phyloP scores from a whole-genome alignment of 495 filamentous ascomycete genomes.

The Friedmanniomyces endolithicus region DNA sequence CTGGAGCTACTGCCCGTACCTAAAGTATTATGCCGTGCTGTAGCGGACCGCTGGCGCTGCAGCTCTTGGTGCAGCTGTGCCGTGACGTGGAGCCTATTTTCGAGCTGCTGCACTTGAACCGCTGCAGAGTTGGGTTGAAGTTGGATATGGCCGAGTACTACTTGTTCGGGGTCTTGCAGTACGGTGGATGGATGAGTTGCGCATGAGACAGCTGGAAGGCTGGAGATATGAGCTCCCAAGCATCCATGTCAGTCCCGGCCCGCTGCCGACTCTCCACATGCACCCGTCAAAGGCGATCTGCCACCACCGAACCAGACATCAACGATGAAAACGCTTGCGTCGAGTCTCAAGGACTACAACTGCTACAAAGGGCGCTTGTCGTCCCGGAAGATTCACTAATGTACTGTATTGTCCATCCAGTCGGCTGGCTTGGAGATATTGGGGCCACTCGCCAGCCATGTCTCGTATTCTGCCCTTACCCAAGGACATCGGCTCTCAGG shows the following conservation, averaged over 20 bases:
- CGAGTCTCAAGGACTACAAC: neutral
- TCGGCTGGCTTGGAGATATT: neutral
- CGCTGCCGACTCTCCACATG: no score
- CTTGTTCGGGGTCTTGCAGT: neutral
- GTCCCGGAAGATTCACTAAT: neutral
- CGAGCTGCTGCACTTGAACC: neutral
- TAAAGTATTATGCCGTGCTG: neutral
- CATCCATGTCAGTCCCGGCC: no score
- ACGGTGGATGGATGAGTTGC: no score
- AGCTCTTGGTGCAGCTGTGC: neutral
- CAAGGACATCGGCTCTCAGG: conserved; percentile 62
- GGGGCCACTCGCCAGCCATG: neutral
- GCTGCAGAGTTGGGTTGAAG: neutral
- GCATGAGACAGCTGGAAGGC: no score
- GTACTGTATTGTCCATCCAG: neutral
- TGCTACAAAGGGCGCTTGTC: neutral
- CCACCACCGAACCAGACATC: no score
- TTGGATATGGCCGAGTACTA: neutral
- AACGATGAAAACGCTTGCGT: neutral
- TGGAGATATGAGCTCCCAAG: neutral
- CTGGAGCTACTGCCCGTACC: no score
- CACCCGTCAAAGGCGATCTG: no score
- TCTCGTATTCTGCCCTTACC: conserved; percentile 56
- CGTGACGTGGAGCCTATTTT: neutral
- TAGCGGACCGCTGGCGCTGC: neutral